Base-by-base conservation (phyloP, 169 alveolate genomes). In the Plasmodium chabaudi region DNA sequence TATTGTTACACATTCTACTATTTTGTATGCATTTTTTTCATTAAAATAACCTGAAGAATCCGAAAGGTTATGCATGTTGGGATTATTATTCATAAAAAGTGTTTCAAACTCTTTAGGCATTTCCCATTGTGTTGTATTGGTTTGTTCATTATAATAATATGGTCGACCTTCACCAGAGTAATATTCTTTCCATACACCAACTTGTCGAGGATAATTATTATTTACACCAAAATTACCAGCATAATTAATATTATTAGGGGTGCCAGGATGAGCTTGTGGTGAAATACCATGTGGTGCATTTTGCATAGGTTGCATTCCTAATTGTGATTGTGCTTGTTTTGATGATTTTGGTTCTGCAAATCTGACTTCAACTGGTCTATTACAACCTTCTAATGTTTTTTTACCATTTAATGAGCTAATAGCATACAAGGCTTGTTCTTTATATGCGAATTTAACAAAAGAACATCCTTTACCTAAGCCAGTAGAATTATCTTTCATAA, bases 71-170 rank as follows among this genome's bases (percentile, higher is more conserved):
- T 70, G 91, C 68, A 75, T 87, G 51, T 59, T 89, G 25, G 57
- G 88, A 6, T 91, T n/a, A 65, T 13, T 42, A 47, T 71, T 60
- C 90, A 67, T 67, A 51, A 57, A 61, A 27, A 63, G 70, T 21
- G 73, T 88, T 44, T 93, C 95, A 55, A 96, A 93, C 53, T 96
- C 98, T 51, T 94, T 93, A 19, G 98, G 98, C 90, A 92, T 89
- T 88, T 96, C 98, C 98, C 98, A 96, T 67, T 96, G 97, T 0
- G 98, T 96, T 44, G 94, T 89, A 57, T 94, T 95, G 6, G 97
- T 94, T 64, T 94, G 95, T 64, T 94, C 96, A 84, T 95, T 95
- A 91, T 94, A 94, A 72, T 92, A 95, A 88, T 95, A 95, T 12
- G 97, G 97, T 34, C 93, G 87, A 57, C 97, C 97, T 72, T 95